Percentiles rank a stretch among this genome's conserved stretches.
Conservation (phyloP, 2,329 filamentous ascomycete genomes). For the Coniochaeta ligniaria region DNA sequence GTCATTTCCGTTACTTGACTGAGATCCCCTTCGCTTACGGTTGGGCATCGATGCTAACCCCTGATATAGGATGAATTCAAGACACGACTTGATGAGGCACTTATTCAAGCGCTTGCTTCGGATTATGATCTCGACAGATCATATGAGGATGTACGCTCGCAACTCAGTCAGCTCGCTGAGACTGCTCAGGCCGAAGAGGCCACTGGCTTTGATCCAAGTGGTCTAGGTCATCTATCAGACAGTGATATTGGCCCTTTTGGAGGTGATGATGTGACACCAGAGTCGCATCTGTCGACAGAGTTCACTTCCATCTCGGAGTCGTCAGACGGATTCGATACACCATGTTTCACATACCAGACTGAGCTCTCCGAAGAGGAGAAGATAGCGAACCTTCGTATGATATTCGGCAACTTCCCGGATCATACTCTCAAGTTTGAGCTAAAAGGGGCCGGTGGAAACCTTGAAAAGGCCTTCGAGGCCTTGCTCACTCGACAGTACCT, state of each 20-base stretch:
- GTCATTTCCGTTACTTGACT: neutral
- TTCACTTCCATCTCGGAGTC: constrained; percentile 13
- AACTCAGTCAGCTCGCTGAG: constrained; percentile 59
- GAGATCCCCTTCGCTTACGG: neutral
- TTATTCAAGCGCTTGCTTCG: constrained; percentile 66
- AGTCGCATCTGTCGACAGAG: constrained; percentile 6
- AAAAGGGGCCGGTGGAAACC: constrained; percentile 59
- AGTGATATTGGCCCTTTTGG: constrained; percentile 18
- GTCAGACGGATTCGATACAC: constrained; percentile 15
- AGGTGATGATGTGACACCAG: constrained; percentile 11
- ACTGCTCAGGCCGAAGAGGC: constrained; percentile 61
- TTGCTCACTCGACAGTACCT: constrained; percentile 75
- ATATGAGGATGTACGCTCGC: constrained; percentile 45
- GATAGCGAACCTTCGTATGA: constrained; percentile 52
- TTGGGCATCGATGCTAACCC: neutral
- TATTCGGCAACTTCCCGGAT: constrained; percentile 64
- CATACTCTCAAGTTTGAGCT: constrained; percentile 62
- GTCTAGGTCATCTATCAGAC: constrained; percentile 42
- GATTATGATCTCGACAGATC: constrained; percentile 62
- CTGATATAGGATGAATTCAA: constrained; percentile 58
- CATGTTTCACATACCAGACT: constrained; percentile 16
- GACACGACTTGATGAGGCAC: constrained; percentile 67
- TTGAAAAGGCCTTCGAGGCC: constrained; percentile 67
- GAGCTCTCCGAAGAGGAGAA: constrained; percentile 50
- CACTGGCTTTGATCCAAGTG: constrained; percentile 72